phyloP scores from a whole-genome alignment of 83 land plant species.

The Picea engelmannii region DNA sequence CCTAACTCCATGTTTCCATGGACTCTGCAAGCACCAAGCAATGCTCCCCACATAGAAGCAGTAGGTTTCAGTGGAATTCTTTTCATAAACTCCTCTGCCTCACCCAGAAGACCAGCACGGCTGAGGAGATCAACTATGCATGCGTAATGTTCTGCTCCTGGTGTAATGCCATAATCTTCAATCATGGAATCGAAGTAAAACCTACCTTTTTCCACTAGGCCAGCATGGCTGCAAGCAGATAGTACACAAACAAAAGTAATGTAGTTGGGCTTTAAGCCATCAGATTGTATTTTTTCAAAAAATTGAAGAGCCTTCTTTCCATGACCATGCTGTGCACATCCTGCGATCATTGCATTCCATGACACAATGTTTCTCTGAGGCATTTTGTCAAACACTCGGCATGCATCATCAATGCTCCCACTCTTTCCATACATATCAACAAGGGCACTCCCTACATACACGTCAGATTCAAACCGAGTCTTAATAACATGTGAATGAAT shows the following conservation, averaged over 20 bases:
- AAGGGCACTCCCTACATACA: constrained; percentile 19
- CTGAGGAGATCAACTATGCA: constrained; percentile 19
- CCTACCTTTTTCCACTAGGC: constrained; percentile 17
- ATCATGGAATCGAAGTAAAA: constrained; percentile 13
- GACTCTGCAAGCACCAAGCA: too few species aligned
- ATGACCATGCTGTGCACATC: constrained; percentile 13
- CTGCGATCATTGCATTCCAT: constrained; percentile 22
- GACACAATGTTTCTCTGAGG: constrained; percentile 17
- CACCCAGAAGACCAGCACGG: constrained; percentile 18
- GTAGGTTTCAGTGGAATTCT: too few species aligned
- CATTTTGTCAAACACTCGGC: constrained; percentile 13
- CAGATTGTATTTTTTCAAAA: constrained; percentile 11
- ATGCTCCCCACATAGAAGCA: too few species aligned
- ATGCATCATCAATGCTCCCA: constrained; percentile 17
- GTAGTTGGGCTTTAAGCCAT: constrained; percentile 9
- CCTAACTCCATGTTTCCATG: too few species aligned
- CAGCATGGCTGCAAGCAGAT: constrained; percentile 28
- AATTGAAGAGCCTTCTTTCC: constrained; percentile 11
- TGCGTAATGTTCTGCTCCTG: constrained; percentile 17
- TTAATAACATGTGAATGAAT: constrained; percentile 3
- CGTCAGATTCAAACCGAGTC: background rate
- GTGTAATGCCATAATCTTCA: constrained; percentile 9
- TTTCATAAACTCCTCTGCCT: too few species aligned
- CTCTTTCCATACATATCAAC: constrained; percentile 24
- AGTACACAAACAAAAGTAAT: constrained; percentile 16